These are phyloP conservation scores for Perilla frutescens DNA, from an alignment of 257 asterid species.

Conservation along the genomic window DNA sequence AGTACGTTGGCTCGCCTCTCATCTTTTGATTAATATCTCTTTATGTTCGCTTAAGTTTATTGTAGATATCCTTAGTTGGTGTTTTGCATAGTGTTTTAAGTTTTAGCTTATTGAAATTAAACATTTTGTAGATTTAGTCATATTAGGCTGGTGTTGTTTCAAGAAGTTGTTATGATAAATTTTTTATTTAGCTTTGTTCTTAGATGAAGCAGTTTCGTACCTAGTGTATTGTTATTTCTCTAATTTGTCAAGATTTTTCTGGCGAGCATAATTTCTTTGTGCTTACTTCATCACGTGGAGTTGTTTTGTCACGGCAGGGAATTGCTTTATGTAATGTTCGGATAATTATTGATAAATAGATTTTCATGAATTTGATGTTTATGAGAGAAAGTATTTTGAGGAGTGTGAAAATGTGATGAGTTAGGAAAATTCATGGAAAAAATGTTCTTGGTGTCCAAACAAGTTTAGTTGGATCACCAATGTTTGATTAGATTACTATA, in stretches of 20 bases:
- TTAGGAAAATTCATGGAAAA: background rate
- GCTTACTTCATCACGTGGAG: conserved; percentile 12
- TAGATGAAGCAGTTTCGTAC: background rate
- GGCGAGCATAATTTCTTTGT: background rate
- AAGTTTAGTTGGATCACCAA: conserved; percentile 4
- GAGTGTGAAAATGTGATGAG: conserved; percentile 5
- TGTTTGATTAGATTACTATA: conserved; percentile 11
- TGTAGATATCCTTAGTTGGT: conserved; percentile 6
- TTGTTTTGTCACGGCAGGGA: background rate
- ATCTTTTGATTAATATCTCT: conserved; percentile 23
- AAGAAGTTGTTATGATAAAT: conserved; percentile 4
- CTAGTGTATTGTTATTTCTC: background rate
- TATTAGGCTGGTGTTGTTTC: background rate
- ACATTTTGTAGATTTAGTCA: background rate
- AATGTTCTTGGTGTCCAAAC: background rate
- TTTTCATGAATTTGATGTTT: conserved; percentile 1
- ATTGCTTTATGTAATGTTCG: conserved; percentile 5
- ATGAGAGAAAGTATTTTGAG: background rate
- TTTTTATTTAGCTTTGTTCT: conserved; percentile 22
- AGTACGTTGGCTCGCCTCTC: conserved; percentile 57
- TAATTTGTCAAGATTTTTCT: background rate
- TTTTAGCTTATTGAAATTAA: background rate
- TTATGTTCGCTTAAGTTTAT: background rate
- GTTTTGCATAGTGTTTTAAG: background rate
- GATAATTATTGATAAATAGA: background rate